These are phyloP conservation scores for Puya raimondii DNA, from an alignment of 176 grass and related monocot species.

Conservation along the genomic window DNA sequence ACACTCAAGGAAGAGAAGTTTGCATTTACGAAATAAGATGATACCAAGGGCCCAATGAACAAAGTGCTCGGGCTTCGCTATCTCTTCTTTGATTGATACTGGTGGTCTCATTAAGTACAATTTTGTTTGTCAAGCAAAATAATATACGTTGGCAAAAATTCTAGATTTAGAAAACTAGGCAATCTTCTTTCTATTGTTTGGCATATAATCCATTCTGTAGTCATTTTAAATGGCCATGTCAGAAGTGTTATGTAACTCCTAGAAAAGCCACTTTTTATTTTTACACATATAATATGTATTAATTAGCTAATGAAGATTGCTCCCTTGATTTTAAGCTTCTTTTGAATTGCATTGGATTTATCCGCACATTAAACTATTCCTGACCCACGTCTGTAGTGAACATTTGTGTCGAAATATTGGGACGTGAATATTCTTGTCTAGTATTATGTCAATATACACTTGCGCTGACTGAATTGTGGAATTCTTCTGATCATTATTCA, in stretches of 20 bases:
- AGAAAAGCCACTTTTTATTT: not conserved
- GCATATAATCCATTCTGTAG: not conserved
- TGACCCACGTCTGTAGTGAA: not conserved
- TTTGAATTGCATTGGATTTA: no score
- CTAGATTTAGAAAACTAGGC: not conserved
- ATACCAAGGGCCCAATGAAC: no score
- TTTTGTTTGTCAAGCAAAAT: not conserved
- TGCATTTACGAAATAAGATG: no score
- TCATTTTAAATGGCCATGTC: not conserved
- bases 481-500: conserved; percentile 14
- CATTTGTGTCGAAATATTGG: not conserved
- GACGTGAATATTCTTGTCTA: not conserved
- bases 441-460: not conserved
- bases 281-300: no score
- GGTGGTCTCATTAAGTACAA: not conserved
- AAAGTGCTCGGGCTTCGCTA: no score
- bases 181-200: not conserved
- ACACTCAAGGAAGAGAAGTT: not conserved
- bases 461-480: not conserved
- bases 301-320: no score
- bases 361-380: not conserved
- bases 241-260: not conserved
- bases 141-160: not conserved
- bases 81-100: no score
- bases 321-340: no score